phyloP scores from a whole-genome alignment of 306 rosid genomes.

The Quercus variabilis region DNA sequence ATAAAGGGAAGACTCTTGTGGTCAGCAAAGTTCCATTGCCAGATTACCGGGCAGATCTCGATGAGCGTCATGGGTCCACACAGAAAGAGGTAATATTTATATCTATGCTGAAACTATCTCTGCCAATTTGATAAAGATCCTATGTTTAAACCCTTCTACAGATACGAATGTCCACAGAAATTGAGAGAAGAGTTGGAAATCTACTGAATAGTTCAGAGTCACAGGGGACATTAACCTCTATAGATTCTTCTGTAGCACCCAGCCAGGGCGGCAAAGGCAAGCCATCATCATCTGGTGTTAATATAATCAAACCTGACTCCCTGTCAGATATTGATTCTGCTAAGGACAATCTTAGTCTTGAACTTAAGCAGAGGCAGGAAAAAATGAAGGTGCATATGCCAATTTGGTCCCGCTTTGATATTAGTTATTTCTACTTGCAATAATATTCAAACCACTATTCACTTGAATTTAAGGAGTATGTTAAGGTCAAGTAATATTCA shows the following conservation, averaged over 20 bases:
- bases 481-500: neutral
- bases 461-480: constrained; percentile 13
- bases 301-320: constrained; percentile 28
- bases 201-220: constrained; percentile 63
- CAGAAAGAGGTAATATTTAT: constrained; percentile 68
- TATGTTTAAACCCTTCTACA: constrained; percentile 27
- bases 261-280: constrained; percentile 35
- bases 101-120: neutral
- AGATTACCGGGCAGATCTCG: constrained; percentile 96
- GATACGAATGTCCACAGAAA: constrained; percentile 87
- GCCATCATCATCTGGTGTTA: constrained; percentile 18
- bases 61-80: constrained; percentile 89
- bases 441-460: constrained; percentile 16
- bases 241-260: constrained; percentile 35
- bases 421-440: neutral
- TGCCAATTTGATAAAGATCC: neutral
- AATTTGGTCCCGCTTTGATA: constrained; percentile 11
- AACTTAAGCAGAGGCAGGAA: constrained; percentile 74
- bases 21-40: constrained; percentile 92
- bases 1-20: constrained; percentile 82
- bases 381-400: constrained; percentile 49
- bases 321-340: constrained; percentile 40
- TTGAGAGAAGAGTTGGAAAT: constrained; percentile 74
- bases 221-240: constrained; percentile 21
- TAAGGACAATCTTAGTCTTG: constrained; percentile 56